These are phyloP conservation scores for Exophiala xenobiotica DNA, from an alignment of 2,329 filamentous ascomycete species.

Conservation along the genomic window DNA sequence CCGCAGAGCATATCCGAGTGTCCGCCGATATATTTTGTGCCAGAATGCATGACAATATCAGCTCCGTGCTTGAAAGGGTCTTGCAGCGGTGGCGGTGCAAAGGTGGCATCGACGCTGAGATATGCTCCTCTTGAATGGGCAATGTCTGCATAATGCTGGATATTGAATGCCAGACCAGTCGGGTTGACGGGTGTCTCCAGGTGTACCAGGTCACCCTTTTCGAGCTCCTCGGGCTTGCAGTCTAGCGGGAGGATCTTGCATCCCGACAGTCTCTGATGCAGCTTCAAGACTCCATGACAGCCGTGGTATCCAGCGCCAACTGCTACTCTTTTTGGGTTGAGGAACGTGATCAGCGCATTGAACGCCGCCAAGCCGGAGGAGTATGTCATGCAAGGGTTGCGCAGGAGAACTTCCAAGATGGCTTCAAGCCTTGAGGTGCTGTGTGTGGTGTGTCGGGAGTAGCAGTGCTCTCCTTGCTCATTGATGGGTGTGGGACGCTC, in stretches of 20 bases:
- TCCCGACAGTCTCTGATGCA: constrained; percentile 74
- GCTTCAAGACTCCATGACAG: constrained; percentile 76
- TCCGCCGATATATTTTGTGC: constrained; percentile 94
- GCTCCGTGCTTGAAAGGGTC: constrained; percentile 80
- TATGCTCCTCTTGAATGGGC: constrained; percentile 72
- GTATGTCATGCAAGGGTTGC: constrained; percentile 71
- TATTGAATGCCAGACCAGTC: constrained; percentile 73
- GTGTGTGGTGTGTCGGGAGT: constrained; percentile 76
- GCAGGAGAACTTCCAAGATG: constrained; percentile 71
- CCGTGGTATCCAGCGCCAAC: constrained; percentile 66
- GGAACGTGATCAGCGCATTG: constrained; percentile 78
- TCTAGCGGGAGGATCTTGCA: constrained; percentile 71
- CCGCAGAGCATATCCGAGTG: constrained; percentile 93
- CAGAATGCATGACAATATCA: constrained; percentile 86
- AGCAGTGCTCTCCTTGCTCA: constrained; percentile 60
- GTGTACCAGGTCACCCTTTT: constrained; percentile 79
- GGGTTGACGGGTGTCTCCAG: constrained; percentile 95
- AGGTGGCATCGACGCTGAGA: constrained; percentile 85
- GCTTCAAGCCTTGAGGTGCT: constrained; percentile 84
- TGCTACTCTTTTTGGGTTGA: constrained; percentile 79
- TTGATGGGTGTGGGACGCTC: constrained; percentile 44
- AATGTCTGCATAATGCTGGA: constrained; percentile 67
- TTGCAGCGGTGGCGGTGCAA: constrained; percentile 84
- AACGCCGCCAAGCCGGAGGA: constrained; percentile 82
- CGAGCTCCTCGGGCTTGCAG: constrained; percentile 64